Percentiles rank a stretch among this genome's conserved stretches.
Conservation (phyloP, 768 basidiomycete genomes). For the Mycena amicta region DNA sequence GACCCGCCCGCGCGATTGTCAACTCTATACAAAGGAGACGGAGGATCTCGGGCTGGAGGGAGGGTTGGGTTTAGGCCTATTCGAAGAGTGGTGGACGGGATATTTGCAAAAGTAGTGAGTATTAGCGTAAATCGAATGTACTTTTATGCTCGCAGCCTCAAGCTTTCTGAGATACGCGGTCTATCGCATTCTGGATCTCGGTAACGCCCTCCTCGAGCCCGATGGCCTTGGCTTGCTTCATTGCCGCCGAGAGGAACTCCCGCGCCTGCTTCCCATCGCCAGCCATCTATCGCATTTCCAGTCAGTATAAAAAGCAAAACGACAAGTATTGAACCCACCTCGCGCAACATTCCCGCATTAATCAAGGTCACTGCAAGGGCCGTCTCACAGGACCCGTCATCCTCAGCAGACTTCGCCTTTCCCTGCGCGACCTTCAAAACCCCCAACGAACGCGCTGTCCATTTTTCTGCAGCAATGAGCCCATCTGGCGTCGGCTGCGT, state of each 20-base stretch:
- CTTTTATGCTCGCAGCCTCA: background rate
- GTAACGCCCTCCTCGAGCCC: conserved; percentile 10
- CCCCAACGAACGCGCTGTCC: conserved; percentile 44
- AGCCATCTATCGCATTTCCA: conserved; percentile 6
- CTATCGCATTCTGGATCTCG: conserved; percentile 5
- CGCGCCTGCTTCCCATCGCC: conserved; percentile 11
- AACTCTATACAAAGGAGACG: conserved; percentile 76
- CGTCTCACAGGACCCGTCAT: conserved; percentile 35
- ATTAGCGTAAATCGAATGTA: conserved; percentile 1
- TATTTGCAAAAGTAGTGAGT: conserved; percentile 38
- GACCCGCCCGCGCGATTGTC: conserved; percentile 78
- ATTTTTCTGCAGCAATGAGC: conserved; percentile 37
- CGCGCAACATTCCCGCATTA: conserved; percentile 42
- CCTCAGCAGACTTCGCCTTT: conserved; percentile 22
- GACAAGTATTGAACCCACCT: background rate
- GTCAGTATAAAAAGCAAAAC: background rate
- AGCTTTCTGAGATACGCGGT: conserved; percentile 10
- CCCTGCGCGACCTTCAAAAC: conserved; percentile 28
- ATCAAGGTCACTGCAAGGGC: conserved; percentile 43
- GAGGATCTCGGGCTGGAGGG: conserved; percentile 62
- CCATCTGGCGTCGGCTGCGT: conserved; percentile 9
- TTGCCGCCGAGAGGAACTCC: conserved; percentile 1
- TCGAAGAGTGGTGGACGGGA: conserved; percentile 84
- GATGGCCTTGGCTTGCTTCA: conserved; percentile 9
- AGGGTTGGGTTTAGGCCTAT: conserved; percentile 63